These are phyloP conservation scores for Vaccinium corymbosum DNA, from an alignment of 148 eudicot genomes.

Conservation along the genomic window DNA sequence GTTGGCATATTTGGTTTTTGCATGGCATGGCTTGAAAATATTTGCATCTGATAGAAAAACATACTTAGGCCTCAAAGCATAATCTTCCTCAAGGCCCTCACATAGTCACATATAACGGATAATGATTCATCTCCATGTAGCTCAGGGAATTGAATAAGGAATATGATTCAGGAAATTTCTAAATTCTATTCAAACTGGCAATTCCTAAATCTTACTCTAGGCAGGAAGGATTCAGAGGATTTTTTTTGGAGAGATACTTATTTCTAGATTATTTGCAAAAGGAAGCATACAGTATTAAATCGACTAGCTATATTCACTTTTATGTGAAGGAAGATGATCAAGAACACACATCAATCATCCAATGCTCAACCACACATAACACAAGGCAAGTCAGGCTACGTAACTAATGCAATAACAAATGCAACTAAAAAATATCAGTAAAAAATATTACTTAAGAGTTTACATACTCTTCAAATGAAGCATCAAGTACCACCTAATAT, in stretches of 20 bases:
- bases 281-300: not conserved
- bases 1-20: not conserved
- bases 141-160: not conserved
- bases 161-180: not conserved
- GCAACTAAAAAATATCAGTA: too few species aligned
- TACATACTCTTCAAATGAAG: too few species aligned
- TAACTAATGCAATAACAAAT: too few species aligned
- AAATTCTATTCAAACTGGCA: not conserved
- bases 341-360: not conserved
- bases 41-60: too few species aligned
- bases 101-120: not conserved
- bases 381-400: not conserved
- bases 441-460: too few species aligned
- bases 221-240: not conserved
- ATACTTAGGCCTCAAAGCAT: constrained; percentile 42
- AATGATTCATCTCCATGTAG: not conserved
- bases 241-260: not conserved
- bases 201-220: not conserved
- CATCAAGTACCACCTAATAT: too few species aligned
- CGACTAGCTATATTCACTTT: not conserved
- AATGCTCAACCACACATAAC: not conserved
- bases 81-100: not conserved
- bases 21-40: not conserved
- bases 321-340: not conserved
- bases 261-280: not conserved